Conservation (phyloP, 2,329 filamentous ascomycete genomes). For the Decorospora gaudefroyi region DNA sequence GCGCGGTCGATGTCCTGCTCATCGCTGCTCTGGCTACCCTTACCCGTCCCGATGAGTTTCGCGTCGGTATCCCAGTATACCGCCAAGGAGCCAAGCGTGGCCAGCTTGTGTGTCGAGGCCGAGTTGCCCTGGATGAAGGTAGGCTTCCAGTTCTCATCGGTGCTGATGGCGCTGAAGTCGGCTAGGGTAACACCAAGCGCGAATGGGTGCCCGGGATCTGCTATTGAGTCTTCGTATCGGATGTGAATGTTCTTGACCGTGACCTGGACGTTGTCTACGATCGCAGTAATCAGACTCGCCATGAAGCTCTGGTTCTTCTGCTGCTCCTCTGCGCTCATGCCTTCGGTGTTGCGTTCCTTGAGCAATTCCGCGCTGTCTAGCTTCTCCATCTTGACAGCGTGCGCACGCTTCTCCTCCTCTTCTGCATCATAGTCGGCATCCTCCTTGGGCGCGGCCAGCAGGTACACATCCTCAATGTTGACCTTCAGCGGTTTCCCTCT, state of each 20-base stretch:
- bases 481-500: conserved; percentile 92
- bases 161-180: conserved; percentile 96
- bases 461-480: conserved; percentile 94
- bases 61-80: conserved; percentile 99
- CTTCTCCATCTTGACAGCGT: conserved; percentile 98
- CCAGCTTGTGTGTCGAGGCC: conserved; percentile 87
- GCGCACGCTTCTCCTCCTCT: conserved; percentile 83
- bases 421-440: conserved; percentile 91
- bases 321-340: conserved; percentile 91
- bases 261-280: conserved; percentile 97
- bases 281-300: conserved; percentile 89
- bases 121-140: conserved; percentile 91
- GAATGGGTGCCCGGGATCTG: conserved; percentile 92
- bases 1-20: conserved; percentile 68
- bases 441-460: conserved; percentile 92
- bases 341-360: conserved; percentile 89
- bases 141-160: conserved; percentile 90
- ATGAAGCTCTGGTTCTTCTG: conserved; percentile 98
- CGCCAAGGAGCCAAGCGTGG: conserved; percentile 83
- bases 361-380: conserved; percentile 93
- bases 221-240: conserved; percentile 96
- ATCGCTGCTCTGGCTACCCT: conserved; percentile 67
- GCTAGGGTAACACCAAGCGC: conserved; percentile 89
- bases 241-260: conserved; percentile 98
- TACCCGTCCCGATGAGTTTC: conserved; percentile 77